phyloP scores from a whole-genome alignment of 2,329 filamentous ascomycete genomes.

The Aspergillus ibericus region DNA sequence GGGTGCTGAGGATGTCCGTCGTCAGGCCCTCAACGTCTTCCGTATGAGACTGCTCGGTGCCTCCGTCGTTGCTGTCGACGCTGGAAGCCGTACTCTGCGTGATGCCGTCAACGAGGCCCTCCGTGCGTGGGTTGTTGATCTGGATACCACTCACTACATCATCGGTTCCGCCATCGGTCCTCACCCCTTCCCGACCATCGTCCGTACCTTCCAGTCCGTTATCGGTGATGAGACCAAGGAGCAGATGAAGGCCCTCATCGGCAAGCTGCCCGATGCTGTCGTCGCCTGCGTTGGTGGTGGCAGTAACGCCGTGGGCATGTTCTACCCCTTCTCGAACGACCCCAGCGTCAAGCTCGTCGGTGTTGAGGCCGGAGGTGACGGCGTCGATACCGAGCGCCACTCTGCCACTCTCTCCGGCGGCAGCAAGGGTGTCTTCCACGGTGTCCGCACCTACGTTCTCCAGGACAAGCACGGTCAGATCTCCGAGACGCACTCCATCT shows the following conservation, averaged over 20 bases:
- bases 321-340: constrained; percentile 91
- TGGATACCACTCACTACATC: constrained; percentile 95
- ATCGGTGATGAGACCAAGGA: constrained; percentile 93
- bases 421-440: constrained; percentile 89
- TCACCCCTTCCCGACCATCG: constrained; percentile 96
- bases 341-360: constrained; percentile 82
- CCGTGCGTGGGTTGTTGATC: constrained; percentile 87
- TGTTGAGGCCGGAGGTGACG: constrained; percentile 93
- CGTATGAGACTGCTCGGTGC: constrained; percentile 95
- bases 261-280: constrained; percentile 91
- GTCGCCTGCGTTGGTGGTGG: constrained; percentile 96
- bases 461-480: constrained; percentile 94
- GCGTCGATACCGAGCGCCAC: constrained; percentile 80
- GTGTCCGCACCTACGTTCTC: constrained; percentile 91
- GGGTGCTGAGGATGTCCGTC: constrained; percentile 94
- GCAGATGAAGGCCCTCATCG: constrained; percentile 80
- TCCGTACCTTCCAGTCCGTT: constrained; percentile 94
- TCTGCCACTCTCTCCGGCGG: constrained; percentile 85
- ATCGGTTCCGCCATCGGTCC: constrained; percentile 97
- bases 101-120: constrained; percentile 95
- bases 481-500: constrained; percentile 91
- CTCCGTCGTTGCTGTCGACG: constrained; percentile 87
- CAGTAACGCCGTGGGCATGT: constrained; percentile 95
- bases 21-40: constrained; percentile 97
- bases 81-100: constrained; percentile 77